phyloP scores from a whole-genome alignment of 352 stramenopile species.

The Phytopythium ostracodes region DNA sequence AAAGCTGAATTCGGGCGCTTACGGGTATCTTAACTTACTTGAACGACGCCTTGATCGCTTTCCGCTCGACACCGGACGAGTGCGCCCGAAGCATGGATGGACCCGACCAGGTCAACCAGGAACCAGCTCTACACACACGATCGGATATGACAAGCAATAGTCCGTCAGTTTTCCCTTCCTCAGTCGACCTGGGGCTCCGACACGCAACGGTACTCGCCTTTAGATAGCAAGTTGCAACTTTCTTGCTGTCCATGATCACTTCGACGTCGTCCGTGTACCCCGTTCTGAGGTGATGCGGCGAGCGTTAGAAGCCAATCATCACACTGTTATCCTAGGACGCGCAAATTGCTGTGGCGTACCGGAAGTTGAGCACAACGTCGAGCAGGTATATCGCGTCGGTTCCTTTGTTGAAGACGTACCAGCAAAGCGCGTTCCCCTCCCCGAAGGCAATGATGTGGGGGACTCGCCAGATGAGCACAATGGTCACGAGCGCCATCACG shows the following conservation, averaged over 20 bases:
- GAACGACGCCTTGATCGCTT: constrained; percentile 56
- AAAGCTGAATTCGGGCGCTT: constrained; percentile 6
- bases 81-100: constrained; percentile 36
- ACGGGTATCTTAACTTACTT: constrained; percentile 66
- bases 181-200: neutral
- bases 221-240: constrained; percentile 42
- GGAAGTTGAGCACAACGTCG: constrained; percentile 53
- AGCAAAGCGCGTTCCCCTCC: constrained; percentile 34
- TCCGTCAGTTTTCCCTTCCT: neutral
- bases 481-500: constrained; percentile 43
- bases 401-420: constrained; percentile 45
- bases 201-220: constrained; percentile 21
- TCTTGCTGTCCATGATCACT: constrained; percentile 45
- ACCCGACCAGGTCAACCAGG: constrained; percentile 46
- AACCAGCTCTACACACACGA: constrained; percentile 34
- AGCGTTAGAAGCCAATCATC: neutral
- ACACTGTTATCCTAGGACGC: neutral
- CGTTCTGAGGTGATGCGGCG: constrained; percentile 19
- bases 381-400: constrained; percentile 47
- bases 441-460: constrained; percentile 55
- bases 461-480: constrained; percentile 56
- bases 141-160: too few relatives aligned
- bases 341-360: constrained; percentile 14
- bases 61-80: constrained; percentile 37
- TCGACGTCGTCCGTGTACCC: constrained; percentile 52